Percentiles rank a stretch among this genome's conserved stretches.
Conservation (phyloP, 148 eudicot genomes). For the Persicaria maculosa region DNA sequence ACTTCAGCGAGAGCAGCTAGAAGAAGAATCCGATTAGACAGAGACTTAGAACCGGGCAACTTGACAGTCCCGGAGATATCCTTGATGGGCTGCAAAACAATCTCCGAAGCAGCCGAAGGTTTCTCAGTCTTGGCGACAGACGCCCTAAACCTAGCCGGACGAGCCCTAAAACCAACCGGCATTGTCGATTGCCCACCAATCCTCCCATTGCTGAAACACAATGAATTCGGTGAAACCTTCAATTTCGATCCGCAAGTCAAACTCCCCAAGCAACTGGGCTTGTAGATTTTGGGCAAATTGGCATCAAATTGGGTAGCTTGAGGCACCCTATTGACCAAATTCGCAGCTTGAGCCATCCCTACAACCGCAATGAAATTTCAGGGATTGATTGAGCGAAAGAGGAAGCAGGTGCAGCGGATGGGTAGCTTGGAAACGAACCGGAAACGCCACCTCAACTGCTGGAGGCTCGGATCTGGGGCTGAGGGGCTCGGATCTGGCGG, state of each 20-base stretch:
- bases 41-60: slow-evolving; percentile 89
- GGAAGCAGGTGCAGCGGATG: no score
- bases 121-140: no score
- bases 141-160: background rate
- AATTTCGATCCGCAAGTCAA: slow-evolving; percentile 35
- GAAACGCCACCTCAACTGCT: no score
- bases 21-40: slow-evolving; percentile 86
- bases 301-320: slow-evolving; percentile 19
- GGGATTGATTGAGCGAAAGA: no score
- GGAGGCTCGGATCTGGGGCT: no score
- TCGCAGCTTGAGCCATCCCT: slow-evolving; percentile 57
- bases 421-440: no score
- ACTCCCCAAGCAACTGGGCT: slow-evolving; percentile 20
- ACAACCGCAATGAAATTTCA: background rate
- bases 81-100: no score
- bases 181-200: slow-evolving; percentile 21
- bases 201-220: slow-evolving; percentile 30
- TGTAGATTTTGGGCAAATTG: slow-evolving; percentile 28
- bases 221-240: slow-evolving; percentile 21
- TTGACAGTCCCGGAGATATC: slow-evolving; percentile 8
- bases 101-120: no score
- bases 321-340: slow-evolving; percentile 28
- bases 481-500: no score
- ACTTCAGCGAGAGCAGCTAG: slow-evolving; percentile 97
- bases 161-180: slow-evolving; percentile 2